These are phyloP conservation scores for Prunus campanulata DNA, from an alignment of 306 rosid species.

Conservation along the genomic window DNA sequence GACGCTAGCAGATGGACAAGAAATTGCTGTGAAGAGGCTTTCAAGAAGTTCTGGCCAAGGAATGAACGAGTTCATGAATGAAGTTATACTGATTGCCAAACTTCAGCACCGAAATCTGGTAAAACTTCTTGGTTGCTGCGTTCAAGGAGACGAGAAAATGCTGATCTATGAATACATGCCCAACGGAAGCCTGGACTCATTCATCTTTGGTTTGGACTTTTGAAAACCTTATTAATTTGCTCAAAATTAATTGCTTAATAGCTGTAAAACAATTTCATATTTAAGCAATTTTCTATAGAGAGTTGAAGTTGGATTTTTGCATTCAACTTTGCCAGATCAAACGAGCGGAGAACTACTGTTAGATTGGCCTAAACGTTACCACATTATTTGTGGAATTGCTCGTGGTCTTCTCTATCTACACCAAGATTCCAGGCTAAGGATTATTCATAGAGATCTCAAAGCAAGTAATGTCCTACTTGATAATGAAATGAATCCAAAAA, in stretches of 20 bases:
- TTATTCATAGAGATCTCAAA: slow-evolving; percentile 58
- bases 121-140: slow-evolving; percentile 43
- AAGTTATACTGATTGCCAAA: slow-evolving; percentile 51
- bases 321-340: slow-evolving; percentile 8
- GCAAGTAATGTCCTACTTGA: slow-evolving; percentile 54
- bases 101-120: slow-evolving; percentile 76
- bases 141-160: slow-evolving; percentile 43
- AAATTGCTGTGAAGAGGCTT: slow-evolving; percentile 63
- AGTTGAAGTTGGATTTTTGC: neutral
- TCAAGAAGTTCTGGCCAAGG: slow-evolving; percentile 46
- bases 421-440: slow-evolving; percentile 38
- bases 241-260: neutral
- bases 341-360: neutral
- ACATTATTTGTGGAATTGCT: slow-evolving; percentile 26
- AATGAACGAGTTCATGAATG: slow-evolving; percentile 50
- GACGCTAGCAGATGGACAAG: slow-evolving; percentile 37
- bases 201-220: slow-evolving; percentile 52
- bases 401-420: slow-evolving; percentile 29
- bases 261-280: neutral
- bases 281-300: neutral
- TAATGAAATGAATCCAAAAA: slow-evolving; percentile 42
- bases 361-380: slow-evolving; percentile 20
- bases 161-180: slow-evolving; percentile 62
- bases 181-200: slow-evolving; percentile 59
- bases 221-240: neutral